Base-by-base conservation (phyloP, 441 rosid genomes). In the Omphalea diandra region DNA sequence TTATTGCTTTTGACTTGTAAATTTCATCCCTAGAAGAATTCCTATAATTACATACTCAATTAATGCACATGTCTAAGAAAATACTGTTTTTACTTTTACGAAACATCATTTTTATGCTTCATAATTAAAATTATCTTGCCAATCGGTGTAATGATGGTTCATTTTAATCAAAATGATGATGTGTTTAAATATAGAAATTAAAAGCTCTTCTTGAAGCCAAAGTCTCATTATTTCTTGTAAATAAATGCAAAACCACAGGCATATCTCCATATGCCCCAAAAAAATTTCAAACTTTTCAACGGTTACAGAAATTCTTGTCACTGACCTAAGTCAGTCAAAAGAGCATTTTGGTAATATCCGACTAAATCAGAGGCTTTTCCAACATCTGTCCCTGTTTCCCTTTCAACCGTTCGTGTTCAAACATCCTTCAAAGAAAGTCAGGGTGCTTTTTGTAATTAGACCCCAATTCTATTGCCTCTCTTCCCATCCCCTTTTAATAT, bases 281-380 rank as follows among this genome's bases (percentile, higher is more conserved):
- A 60, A 64, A 50, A 67, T 20, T 72, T 41, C 38, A 50, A 71
- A 46, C 78, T 80, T 79, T 82, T 79, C 88, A 84, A 80, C 82
- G 83, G 86, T 73, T 73, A 78, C 77, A 70, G 77, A 78, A 71
- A 70, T 60, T 49, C 20, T 53, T 66, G 79, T 79, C 81, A 47
- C 74, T 3, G 58, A 67, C 71, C 53, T 57, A 41, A 68, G 50
- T 38, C 75, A 72, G 88, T 85, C 87, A 83, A 86, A 86, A 84
- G 84, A 73, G 76, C 74, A 78, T 73, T 66, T 77, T 61, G 76
- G 75, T 82, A 79, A 80, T 46, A 76, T 72, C 87, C 83, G 86
- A 81, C 90, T 82, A 84, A 79, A 77, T 71, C 81, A 77, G 76
- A 79, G 67, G 55, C 79, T 73, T 80, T 86, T 80, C 81, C 86